Evolutionary conservation across 2,329 filamentous ascomycete genomes (phyloP), one percentile per base, ranked within the genome.

Genomic region (Helotiales sp.): DNA sequence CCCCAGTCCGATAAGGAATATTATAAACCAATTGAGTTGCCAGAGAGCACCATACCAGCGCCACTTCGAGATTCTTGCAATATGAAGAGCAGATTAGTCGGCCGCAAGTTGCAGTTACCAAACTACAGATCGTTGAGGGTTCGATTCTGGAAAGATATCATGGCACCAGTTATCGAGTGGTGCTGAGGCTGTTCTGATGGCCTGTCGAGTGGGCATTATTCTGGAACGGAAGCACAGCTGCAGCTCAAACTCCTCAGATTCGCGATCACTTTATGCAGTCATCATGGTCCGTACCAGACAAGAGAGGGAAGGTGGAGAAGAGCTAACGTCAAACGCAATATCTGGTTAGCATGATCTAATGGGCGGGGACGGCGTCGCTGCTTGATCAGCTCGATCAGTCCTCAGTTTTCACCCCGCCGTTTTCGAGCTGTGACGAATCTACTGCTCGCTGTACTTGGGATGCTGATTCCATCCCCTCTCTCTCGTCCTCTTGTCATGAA

Each of bases 51-150:
- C 31, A 22, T 22, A 31, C 22, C 40, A 29, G 25, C 36, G 31
- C 25, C 24, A 48, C 46, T 36, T 52, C 38, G 52, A 55, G 42
- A 58, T 58, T 44, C 9, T 8, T 50, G 53, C 57, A 55, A 55
- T 59, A 53, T 53, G 53, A 25, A 19, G 38, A 42, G 42, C 46
- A 59, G 53, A 50, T 50, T 54, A 33, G 34, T 54, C 42, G 33
- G 22, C 44, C 10, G 42, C 40, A 44, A 24, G 50, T 33, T n/a
- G n/a, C 50, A 54, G 55, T 50, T 48, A 57, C 42, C 36, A 36
- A 34, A 24, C 38, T 24, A 29, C n/a, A 53, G 27, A 53, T 44
- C 22, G 25, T 27, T 30, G 19, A 6, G 40, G 40, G 27, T 44
- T 9, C 13, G 22, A 25, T 25, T 44, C 22, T 10, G 17, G 17